These are phyloP conservation scores for Rachicladosporium sp. DNA, from an alignment of 2,329 filamentous ascomycete genomes.

Conservation along the genomic window DNA sequence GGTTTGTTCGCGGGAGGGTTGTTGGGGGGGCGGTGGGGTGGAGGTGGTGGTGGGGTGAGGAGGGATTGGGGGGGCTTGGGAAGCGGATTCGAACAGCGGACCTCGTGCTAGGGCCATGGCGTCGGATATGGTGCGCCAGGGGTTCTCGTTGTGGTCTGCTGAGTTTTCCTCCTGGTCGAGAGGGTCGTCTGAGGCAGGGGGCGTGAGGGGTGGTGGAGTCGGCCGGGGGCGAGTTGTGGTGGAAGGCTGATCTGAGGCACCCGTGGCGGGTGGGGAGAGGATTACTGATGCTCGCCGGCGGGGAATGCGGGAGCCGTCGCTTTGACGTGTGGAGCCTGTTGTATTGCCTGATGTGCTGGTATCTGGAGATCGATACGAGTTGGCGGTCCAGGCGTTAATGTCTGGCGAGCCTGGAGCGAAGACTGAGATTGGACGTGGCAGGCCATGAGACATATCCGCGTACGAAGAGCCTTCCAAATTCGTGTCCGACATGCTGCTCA, in stretches of 20 bases:
- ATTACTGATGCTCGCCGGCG: slow-evolving; percentile 30
- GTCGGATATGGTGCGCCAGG: slow-evolving; percentile 38
- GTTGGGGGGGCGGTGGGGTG: slow-evolving; percentile 2
- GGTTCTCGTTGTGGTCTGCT: slow-evolving; percentile 23
- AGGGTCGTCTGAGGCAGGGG: slow-evolving; percentile 9
- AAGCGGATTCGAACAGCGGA: slow-evolving; percentile 21
- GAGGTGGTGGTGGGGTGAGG: slow-evolving; percentile 6
- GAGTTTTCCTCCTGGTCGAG: slow-evolving; percentile 16
- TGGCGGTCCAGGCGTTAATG: too few relatives aligned
- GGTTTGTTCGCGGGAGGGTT: slow-evolving; percentile 8
- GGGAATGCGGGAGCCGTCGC: slow-evolving; percentile 18
- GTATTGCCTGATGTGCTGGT: too few relatives aligned
- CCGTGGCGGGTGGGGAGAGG: slow-evolving; percentile 18
- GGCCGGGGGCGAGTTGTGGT: slow-evolving; percentile 1
- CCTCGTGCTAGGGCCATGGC: slow-evolving; percentile 28
- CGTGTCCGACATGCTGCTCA: too few relatives aligned
- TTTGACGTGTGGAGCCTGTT: slow-evolving; percentile 3
- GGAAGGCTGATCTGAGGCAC: slow-evolving; percentile 5
- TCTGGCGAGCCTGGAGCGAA: too few relatives aligned
- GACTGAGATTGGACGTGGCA: too few relatives aligned
- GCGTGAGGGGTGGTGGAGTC: slow-evolving; percentile 1
- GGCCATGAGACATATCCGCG: too few relatives aligned
- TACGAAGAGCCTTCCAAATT: too few relatives aligned
- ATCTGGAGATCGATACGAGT: too few relatives aligned
- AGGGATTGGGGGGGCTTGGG: slow-evolving; percentile 9